Percentiles rank a stretch among this genome's conserved stretches.
These are phyloP conservation scores for Amanita pallidorosea DNA, from an alignment of 768 basidiomycete genomes.

Conservation along the genomic window DNA sequence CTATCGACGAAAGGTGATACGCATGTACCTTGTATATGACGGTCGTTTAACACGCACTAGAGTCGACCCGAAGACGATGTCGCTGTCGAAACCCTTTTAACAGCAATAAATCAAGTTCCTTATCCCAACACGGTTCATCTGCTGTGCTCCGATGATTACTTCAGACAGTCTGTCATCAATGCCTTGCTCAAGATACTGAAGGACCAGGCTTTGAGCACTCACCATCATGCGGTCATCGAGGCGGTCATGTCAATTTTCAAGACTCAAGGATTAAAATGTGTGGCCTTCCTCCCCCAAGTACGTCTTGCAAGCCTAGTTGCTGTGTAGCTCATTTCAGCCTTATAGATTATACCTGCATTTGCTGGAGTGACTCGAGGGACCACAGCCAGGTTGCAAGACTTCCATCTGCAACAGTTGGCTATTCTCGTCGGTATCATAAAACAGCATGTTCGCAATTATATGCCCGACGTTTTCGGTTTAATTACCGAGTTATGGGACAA, in stretches of 20 bases:
- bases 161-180: constrained; percentile 92
- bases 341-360: constrained; percentile 90
- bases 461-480: constrained; percentile 73
- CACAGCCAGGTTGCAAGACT: constrained; percentile 77
- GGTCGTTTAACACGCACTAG: constrained; percentile 16
- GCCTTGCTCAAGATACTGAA: constrained; percentile 79
- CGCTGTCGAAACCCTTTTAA: constrained; percentile 44
- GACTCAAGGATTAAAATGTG: constrained; percentile 93
- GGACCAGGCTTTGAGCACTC: constrained; percentile 76
- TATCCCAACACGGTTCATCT: constrained; percentile 47
- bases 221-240: constrained; percentile 92
- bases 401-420: constrained; percentile 90
- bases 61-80: constrained; percentile 56
- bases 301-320: constrained; percentile 2
- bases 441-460: constrained; percentile 91
- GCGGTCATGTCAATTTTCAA: constrained; percentile 99
- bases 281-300: constrained; percentile 90
- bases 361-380: constrained; percentile 77
- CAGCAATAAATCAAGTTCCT: constrained; percentile 60
- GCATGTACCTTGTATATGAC: not conserved
- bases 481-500: constrained; percentile 91
- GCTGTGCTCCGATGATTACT: constrained; percentile 88
- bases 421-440: constrained; percentile 95
- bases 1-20: constrained; percentile 76
- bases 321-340: not conserved